Conservation (phyloP, 73 alveolate species). For the Paramecium caudatum region DNA sequence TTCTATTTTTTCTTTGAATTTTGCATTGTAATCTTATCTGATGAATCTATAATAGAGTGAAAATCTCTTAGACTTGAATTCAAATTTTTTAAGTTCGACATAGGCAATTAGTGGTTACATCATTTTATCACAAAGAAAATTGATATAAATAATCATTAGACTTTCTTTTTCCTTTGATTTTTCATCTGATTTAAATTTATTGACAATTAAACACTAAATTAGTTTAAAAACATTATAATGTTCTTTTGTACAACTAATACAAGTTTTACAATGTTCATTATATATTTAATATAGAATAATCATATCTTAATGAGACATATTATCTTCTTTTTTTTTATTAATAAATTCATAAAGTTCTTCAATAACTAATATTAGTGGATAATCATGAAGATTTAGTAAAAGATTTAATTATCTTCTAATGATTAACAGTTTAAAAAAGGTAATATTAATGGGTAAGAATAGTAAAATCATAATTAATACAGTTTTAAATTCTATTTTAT, state of each 20-base stretch:
- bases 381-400: not conserved
- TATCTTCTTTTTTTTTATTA: not conserved
- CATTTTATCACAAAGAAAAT: not conserved
- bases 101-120: not conserved
- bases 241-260: not conserved
- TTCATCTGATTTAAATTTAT: not conserved
- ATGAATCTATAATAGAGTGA: slow-evolving; percentile 5
- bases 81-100: slow-evolving; percentile 25
- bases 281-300: not conserved
- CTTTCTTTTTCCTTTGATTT: slow-evolving; percentile 7
- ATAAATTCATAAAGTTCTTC: slow-evolving; percentile 6
- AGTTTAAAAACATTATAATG: not conserved
- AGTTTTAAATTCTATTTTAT: not conserved
- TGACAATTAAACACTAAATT: not conserved
- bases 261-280: not conserved
- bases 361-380: not conserved
- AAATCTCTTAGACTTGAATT: not conserved
- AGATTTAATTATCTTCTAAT: not conserved
- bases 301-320: not conserved
- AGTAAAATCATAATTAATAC: not conserved
- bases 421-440: not conserved
- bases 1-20: slow-evolving; percentile 12
- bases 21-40: not conserved
- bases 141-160: not conserved
- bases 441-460: not conserved